These are phyloP conservation scores for Chondrus crispus DNA, from an alignment of 23 red algal species.

Conservation along the genomic window DNA sequence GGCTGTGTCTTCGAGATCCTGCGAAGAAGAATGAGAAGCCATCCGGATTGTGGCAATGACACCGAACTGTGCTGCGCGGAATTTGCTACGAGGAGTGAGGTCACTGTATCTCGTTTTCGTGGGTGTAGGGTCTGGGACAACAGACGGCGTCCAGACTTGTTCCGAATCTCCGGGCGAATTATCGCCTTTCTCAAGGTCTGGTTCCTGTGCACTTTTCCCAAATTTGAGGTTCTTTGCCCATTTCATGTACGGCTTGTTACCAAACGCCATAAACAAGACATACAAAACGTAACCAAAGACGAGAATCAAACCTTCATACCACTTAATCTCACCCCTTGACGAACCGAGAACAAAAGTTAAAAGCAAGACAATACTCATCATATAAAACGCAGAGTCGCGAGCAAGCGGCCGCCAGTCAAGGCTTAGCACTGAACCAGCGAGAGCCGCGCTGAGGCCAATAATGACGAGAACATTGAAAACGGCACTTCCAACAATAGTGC, in stretches of 20 bases:
- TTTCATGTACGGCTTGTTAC: conserved; percentile 71
- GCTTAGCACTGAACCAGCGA: conserved; percentile 50
- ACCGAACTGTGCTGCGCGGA: conserved; percentile 38
- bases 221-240: background rate
- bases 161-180: background rate
- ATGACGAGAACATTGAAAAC: conserved; percentile 81
- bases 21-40: conserved; percentile 2
- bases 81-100: conserved; percentile 25
- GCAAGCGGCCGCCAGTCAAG: conserved; percentile 68
- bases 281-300: conserved; percentile 43
- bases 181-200: conserved; percentile 7
- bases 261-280: conserved; percentile 67
- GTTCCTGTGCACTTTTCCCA: background rate
- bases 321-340: conserved; percentile 21
- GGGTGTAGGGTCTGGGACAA: background rate
- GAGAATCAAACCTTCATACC: conserved; percentile 75
- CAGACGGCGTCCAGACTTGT: background rate
- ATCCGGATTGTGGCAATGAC: conserved; percentile 49
- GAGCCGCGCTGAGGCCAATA: conserved; percentile 61
- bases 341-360: conserved; percentile 22
- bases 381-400: conserved; percentile 63
- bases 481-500: conserved; percentile 69
- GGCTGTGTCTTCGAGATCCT: background rate
- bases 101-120: background rate
- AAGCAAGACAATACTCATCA: conserved; percentile 41